phyloP scores from a whole-genome alignment of 345 rosid genomes.

The Eucalyptus viminalis region DNA sequence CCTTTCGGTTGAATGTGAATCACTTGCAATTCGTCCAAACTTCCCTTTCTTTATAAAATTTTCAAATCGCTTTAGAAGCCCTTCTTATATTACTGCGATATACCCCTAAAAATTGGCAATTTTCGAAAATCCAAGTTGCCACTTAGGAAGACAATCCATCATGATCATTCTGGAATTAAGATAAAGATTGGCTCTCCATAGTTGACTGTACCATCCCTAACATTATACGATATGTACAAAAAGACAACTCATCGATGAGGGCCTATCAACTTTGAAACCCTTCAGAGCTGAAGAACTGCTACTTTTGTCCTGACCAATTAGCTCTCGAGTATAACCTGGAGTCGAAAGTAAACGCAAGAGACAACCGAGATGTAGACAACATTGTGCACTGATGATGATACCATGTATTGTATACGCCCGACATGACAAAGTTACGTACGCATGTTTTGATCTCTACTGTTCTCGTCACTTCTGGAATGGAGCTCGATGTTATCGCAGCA shows the following conservation, averaged over 20 bases:
- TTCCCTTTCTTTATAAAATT: background rate
- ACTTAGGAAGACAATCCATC: background rate
- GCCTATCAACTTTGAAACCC: background rate
- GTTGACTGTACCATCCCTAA: background rate
- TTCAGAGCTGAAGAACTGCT: background rate
- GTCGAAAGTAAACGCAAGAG: background rate
- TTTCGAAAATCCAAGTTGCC: background rate
- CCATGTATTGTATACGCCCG: background rate
- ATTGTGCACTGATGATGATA: background rate
- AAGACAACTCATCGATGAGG: background rate
- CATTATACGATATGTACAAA: background rate
- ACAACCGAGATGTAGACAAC: background rate
- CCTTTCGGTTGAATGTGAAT: background rate
- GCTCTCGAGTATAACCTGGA: background rate
- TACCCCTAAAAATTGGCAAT: background rate
- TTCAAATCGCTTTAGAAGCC: background rate
- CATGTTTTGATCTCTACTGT: background rate
- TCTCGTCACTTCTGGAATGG: background rate
- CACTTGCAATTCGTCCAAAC: background rate
- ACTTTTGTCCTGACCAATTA: background rate
- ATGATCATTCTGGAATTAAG: too few relatives aligned
- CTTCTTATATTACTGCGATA: background rate
- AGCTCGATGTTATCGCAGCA: background rate
- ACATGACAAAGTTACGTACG: fast-evolving
- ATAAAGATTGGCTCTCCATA: background rate